Evolutionary conservation across 345 rosid species (phyloP).

Genomic region (Eucalyptus camaldulensis): DNA sequence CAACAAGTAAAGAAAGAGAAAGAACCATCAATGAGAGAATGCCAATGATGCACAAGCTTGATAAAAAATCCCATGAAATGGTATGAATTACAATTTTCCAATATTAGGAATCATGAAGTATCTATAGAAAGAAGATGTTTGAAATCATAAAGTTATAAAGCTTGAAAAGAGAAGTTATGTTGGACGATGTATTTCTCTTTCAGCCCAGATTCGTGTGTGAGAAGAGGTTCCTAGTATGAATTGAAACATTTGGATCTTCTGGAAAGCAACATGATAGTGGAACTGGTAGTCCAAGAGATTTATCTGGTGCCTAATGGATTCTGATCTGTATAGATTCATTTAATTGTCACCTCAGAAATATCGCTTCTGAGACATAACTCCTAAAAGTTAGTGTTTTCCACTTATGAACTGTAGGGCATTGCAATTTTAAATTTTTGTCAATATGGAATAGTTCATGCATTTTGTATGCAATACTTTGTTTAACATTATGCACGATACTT

Average conservation of each 20-base stretch:
- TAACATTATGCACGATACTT: not conserved
- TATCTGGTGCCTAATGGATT: not conserved
- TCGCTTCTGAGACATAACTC: not conserved
- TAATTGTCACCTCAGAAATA: not conserved
- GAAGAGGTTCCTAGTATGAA: not conserved
- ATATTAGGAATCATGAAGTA: not conserved
- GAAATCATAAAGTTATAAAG: not conserved
- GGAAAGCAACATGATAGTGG: not conserved
- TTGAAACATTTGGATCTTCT: not conserved
- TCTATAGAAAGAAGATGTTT: not conserved
- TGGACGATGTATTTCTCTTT: not conserved
- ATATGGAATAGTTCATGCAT: not conserved
- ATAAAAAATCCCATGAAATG: not conserved
- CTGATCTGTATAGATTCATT: not conserved
- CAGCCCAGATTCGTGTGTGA: not conserved
- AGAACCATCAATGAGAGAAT: not conserved
- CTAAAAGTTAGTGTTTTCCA: not conserved
- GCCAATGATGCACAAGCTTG: not conserved
- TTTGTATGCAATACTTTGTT: not conserved
- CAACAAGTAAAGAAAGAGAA: not conserved
- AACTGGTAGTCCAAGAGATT: not conserved
- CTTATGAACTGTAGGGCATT: not conserved
- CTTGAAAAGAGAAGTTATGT: not conserved
- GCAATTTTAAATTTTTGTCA: not conserved
- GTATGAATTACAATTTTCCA: not conserved